Percentiles rank a stretch among this genome's conserved stretches.
phyloP scores from a whole-genome alignment of 768 basidiomycete genomes.

The Coprinopsis strossmayeri region DNA sequence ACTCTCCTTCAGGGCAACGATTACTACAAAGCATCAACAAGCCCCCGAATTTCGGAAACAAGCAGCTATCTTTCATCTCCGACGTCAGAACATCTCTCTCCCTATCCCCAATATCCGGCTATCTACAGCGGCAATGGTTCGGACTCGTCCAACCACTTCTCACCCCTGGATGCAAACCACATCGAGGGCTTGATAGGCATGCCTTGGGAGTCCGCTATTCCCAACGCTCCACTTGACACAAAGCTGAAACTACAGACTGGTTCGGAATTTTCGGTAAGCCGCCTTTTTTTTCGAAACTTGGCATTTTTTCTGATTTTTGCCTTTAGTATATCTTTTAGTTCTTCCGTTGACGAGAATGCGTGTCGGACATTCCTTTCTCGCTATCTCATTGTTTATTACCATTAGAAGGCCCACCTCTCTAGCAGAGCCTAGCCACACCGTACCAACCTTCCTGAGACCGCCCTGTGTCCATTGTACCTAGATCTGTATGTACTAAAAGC shows the following conservation, averaged over 20 bases:
- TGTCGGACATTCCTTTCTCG: background rate
- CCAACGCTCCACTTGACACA: conserved; percentile 16
- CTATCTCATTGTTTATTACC: too few species aligned
- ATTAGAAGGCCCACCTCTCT: too few species aligned
- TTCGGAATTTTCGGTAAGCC: conserved; percentile 24
- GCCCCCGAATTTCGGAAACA: conserved; percentile 8
- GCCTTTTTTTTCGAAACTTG: background rate
- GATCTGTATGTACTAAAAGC: too few species aligned
- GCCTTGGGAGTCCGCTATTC: conserved; percentile 22
- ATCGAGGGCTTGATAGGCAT: conserved; percentile 22
- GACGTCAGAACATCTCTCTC: conserved; percentile 16
- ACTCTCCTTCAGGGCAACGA: conserved; percentile 9
- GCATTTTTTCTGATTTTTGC: conserved; percentile 1
- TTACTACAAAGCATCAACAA: conserved; percentile 4
- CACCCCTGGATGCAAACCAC: conserved; percentile 24
- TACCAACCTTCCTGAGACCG: too few species aligned
- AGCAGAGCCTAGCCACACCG: too few species aligned
- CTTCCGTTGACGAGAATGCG: background rate
- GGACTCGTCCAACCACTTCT: conserved; percentile 25
- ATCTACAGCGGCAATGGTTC: conserved; percentile 18
- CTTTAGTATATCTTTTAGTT: conserved; percentile 21
- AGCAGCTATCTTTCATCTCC: conserved; percentile 12
- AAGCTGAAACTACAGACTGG: conserved; percentile 26
- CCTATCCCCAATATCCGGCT: conserved; percentile 25
- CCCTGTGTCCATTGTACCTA: too few species aligned